Percentiles rank a stretch among this genome's conserved stretches.
phyloP scores from a whole-genome alignment of 768 basidiomycete species.

The Lentinula guzmanii region DNA sequence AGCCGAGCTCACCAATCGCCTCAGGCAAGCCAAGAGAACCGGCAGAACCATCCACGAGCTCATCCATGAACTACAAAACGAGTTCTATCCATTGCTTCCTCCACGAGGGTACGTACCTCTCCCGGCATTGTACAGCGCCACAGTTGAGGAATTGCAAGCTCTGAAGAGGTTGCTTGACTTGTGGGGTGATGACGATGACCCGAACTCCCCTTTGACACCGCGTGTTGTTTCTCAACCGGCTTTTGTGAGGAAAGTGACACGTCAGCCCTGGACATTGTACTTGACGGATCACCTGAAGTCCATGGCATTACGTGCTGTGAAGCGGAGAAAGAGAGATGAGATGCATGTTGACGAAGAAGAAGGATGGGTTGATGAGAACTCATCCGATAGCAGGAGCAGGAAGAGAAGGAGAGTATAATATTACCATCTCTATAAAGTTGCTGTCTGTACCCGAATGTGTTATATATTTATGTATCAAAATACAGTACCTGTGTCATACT shows the following conservation, averaged over 20 bases:
- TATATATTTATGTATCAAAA: neutral
- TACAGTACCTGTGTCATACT: neutral
- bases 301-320: neutral
- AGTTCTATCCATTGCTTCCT: neutral
- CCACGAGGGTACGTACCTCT: neutral
- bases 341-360: neutral
- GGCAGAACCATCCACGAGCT: neutral
- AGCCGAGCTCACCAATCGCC: neutral
- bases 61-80: constrained; percentile 1
- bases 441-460: neutral
- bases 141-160: neutral
- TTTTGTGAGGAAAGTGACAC: neutral
- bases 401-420: neutral
- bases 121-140: neutral
- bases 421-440: neutral
- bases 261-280: neutral
- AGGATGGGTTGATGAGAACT: neutral
- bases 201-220: too few relatives aligned
- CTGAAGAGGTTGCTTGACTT: too few relatives aligned
- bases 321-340: neutral
- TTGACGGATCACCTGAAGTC: neutral
- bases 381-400: neutral
- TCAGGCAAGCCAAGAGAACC: neutral
- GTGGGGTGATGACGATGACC: neutral
- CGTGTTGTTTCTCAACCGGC: neutral